Conservation (phyloP, 1,284 basidiomycete species). For the Ganoderma multipileum region DNA sequence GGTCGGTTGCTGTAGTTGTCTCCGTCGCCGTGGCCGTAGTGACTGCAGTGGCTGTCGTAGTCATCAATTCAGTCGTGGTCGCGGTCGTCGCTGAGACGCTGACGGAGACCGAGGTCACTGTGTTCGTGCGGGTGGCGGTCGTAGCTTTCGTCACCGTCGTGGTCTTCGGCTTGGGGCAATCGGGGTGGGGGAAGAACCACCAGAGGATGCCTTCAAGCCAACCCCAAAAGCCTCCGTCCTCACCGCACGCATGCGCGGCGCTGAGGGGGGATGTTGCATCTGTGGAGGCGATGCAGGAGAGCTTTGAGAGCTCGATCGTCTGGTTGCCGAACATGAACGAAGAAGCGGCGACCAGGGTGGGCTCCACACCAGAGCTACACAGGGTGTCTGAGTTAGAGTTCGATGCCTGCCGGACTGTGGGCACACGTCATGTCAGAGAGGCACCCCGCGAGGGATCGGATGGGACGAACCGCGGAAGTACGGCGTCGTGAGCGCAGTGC, state of each 20-base stretch:
- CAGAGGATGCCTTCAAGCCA: conserved; percentile 23
- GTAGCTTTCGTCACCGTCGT: conserved; percentile 9
- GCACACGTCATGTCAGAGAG: neutral
- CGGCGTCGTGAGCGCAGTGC: conserved; percentile 24
- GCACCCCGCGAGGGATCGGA: neutral
- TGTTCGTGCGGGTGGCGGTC: conserved; percentile 8
- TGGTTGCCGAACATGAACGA: conserved; percentile 3
- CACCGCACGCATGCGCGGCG: conserved; percentile 6
- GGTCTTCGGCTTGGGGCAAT: neutral
- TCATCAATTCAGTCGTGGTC: conserved; percentile 17
- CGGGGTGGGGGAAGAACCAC: conserved; percentile 20
- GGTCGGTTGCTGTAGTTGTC: conserved; percentile 18
- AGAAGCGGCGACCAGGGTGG: neutral
- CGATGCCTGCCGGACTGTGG: conserved; percentile 21
- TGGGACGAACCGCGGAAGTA: conserved; percentile 19
- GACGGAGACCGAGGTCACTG: conserved; percentile 8
- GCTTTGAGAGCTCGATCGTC: conserved; percentile 22
- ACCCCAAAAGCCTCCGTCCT: conserved; percentile 5
- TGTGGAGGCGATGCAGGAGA: conserved; percentile 18
- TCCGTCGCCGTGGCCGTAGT: conserved; percentile 16
- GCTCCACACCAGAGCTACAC: conserved; percentile 17
- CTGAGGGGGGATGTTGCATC: neutral
- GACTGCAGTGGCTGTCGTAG: conserved; percentile 16
- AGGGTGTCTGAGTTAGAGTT: conserved; percentile 12
- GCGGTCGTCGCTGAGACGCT: conserved; percentile 13